phyloP scores from a whole-genome alignment of 2,329 filamentous ascomycete species.

The Beauveria australis region DNA sequence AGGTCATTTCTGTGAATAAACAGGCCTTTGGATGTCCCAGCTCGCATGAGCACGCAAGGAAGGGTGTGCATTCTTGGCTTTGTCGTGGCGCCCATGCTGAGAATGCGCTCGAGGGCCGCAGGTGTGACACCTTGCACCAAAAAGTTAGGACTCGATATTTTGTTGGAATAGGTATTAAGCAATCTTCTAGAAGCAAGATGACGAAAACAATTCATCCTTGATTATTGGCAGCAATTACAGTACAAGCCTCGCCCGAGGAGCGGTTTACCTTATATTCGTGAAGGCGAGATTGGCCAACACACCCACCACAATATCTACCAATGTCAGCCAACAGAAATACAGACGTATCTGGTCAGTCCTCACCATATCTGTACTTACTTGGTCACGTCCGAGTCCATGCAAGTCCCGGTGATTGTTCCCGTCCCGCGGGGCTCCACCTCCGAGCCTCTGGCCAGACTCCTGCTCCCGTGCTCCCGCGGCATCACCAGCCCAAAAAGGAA shows the following conservation, averaged over 20 bases:
- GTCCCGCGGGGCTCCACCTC: too few relatives aligned
- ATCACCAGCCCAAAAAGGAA: too few relatives aligned
- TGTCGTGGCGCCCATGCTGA: constrained; percentile 7
- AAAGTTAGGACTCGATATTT: not conserved
- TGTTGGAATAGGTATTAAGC: not conserved
- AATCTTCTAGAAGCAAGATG: not conserved
- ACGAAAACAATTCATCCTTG: not conserved
- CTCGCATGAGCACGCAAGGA: constrained; percentile 51
- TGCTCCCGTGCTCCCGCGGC: too few relatives aligned
- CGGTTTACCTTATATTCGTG: not conserved
- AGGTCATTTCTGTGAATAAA: constrained; percentile 48
- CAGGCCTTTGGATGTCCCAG: constrained; percentile 54
- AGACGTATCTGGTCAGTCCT: too few relatives aligned
- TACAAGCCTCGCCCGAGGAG: not conserved
- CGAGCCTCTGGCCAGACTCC: too few relatives aligned
- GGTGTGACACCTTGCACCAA: not conserved
- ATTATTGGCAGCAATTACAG: not conserved
- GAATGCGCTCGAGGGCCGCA: not conserved
- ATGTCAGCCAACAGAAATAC: too few relatives aligned
- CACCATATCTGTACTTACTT: too few relatives aligned
- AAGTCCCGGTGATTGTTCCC: too few relatives aligned
- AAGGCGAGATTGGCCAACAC: too few relatives aligned
- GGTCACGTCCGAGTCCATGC: too few relatives aligned
- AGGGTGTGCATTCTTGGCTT: constrained; percentile 18
- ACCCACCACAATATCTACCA: too few relatives aligned